Evolutionary conservation across 139 green algal species (phyloP).

Genomic region (Chlamydomonas applanata): DNA sequence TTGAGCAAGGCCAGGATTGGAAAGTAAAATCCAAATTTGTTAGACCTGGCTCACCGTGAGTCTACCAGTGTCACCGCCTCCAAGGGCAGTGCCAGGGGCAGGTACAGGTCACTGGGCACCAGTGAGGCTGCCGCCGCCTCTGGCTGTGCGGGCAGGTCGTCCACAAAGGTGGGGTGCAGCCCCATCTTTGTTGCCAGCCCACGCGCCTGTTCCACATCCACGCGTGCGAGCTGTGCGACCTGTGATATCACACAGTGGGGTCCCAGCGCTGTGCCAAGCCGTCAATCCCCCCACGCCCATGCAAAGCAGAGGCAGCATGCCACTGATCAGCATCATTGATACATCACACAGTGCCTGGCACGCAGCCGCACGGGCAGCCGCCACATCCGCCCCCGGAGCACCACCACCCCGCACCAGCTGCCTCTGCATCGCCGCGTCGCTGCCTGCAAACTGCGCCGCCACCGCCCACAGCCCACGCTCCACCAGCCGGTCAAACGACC

Average conservation of each 20-base stretch:
- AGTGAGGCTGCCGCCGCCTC: constrained; percentile 33
- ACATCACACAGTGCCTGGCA: too few species aligned
- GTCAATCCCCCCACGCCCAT: neutral
- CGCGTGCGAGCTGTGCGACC: too few species aligned
- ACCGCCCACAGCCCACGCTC: constrained; percentile 57
- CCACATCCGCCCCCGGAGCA: too few species aligned
- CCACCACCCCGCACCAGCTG: constrained; percentile 28
- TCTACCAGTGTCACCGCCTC: constrained; percentile 22
- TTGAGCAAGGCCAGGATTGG: too few species aligned
- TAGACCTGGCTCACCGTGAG: neutral
- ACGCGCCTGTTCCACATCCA: neutral
- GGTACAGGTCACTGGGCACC: constrained; percentile 26
- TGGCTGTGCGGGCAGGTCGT: constrained; percentile 34
- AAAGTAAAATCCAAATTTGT: too few species aligned
- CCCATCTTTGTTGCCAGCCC: constrained; percentile 11
- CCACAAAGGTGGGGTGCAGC: constrained; percentile 22
- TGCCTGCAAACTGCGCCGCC: constrained; percentile 46
- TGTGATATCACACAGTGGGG: too few species aligned
- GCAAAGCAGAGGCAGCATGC: neutral
- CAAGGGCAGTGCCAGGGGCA: constrained; percentile 48
- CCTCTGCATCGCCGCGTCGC: constrained; percentile 38
- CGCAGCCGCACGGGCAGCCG: too few species aligned
- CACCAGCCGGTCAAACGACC: constrained; percentile 46
- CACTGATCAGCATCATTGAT: too few species aligned
- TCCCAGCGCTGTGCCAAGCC: too few species aligned